Evolutionary conservation across 108 stramenopile genomes (phyloP), one percentile per base, ranked within the genome.

Genomic region (Stephanodiscus minutulus): DNA sequence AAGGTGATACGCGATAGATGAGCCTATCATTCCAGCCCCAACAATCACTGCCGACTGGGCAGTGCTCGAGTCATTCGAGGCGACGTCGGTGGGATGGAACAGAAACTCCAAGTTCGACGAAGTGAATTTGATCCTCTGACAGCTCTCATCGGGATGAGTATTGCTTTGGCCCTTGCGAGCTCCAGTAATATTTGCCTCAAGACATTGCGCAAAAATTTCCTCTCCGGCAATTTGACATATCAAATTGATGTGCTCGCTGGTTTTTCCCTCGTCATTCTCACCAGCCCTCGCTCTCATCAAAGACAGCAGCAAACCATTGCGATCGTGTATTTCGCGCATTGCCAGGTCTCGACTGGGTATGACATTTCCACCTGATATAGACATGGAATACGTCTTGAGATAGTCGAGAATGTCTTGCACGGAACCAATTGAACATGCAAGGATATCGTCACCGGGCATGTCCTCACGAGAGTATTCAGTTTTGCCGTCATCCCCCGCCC

Each of bases 261-360:
- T 39, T 39, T 27, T 25, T 0, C 1, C 25, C 22, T 22, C 52
- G 1, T 25, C 52, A 13, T 11, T 39, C 20, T 20, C 50, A 24
- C 44, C n/a, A 18, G 25, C 31, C 3, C 20, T 44, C 5, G 5
- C 9, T 18, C 41, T 21, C 22, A 37, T 66, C 25, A 69, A 44
- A 1, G 78, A 60, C 8, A 79, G 11, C 8, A 82, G 77, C 35
- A 85, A 39, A 43, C 86, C 86, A 75, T 91, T 91, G 21, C 89
- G 83, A 8, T 88, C 84, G 10, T 37, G 28, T 8, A 87, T 69
- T 73, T 91, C 90, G 22, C 50, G 37, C 44, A 78, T 21, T 8
- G 85, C 90, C 20, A 87, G 63, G 3, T 75, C 76, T 17, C 61
- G 61, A 41, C 81, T 88, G 11, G 90, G 87, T 24, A 81, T 73